These are phyloP conservation scores for Termitomyces sp. DNA, from an alignment of 768 basidiomycete species.

Conservation along the genomic window DNA sequence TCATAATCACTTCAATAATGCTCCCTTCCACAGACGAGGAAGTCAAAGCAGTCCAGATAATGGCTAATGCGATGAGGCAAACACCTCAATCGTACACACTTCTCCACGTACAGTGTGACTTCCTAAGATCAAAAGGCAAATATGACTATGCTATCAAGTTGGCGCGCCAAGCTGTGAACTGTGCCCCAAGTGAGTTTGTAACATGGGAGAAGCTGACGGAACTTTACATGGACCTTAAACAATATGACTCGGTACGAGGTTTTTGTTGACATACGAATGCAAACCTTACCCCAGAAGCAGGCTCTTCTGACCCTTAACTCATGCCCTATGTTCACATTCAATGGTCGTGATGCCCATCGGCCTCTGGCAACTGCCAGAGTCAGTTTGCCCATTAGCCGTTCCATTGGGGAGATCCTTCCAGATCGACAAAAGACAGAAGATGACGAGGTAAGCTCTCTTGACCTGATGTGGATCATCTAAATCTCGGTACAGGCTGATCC, in stretches of 20 bases:
- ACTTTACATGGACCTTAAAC: slow-evolving; percentile 84
- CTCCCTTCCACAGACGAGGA: slow-evolving; percentile 71
- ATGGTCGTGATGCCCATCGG: slow-evolving; percentile 90
- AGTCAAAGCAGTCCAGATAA: slow-evolving; percentile 95
- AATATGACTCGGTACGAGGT: slow-evolving; percentile 68
- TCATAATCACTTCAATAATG: neutral
- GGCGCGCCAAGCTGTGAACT: slow-evolving; percentile 93
- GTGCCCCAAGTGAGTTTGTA: slow-evolving; percentile 96
- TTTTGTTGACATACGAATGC: neutral
- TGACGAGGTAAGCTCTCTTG: slow-evolving; percentile 54
- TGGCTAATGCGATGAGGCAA: slow-evolving; percentile 74
- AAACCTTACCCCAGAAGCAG: slow-evolving; percentile 20
- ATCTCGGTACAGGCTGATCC: slow-evolving; percentile 66
- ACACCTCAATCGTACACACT: slow-evolving; percentile 93
- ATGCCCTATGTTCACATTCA: slow-evolving; percentile 99
- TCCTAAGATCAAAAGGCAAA: slow-evolving; percentile 81
- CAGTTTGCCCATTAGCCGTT: slow-evolving; percentile 80
- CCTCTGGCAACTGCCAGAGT: slow-evolving; percentile 73
- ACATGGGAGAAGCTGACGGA: slow-evolving; percentile 99
- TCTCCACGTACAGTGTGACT: slow-evolving; percentile 92
- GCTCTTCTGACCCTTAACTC: slow-evolving; percentile 93
- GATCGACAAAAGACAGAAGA: slow-evolving; percentile 79
- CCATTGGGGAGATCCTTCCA: slow-evolving; percentile 87
- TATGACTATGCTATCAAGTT: slow-evolving; percentile 87
- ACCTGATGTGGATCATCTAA: neutral